Conservation (phyloP, 75 land plant species). For the Sequoia sempervirens region DNA sequence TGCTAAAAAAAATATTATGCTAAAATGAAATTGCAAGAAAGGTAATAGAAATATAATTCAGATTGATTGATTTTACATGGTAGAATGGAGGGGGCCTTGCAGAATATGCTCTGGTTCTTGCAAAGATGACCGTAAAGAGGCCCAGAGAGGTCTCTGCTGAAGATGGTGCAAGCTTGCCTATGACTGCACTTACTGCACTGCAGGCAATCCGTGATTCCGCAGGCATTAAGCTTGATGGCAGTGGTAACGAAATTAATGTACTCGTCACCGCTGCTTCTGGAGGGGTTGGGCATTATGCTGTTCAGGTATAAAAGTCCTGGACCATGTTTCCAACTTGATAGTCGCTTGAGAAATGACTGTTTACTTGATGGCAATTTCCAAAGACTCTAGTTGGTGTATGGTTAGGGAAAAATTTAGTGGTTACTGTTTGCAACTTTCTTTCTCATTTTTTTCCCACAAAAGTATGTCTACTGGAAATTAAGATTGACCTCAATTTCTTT, state of each 20-base stretch:
- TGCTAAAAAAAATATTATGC: neutral
- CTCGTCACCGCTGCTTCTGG: conserved; percentile 55
- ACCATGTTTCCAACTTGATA: neutral
- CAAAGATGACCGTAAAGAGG: conserved; percentile 17
- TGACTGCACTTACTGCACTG: conserved; percentile 33
- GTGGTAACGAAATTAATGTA: conserved; percentile 17
- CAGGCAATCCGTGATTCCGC: conserved; percentile 29
- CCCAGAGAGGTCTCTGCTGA: conserved; percentile 33
- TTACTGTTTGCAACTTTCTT: too few relatives aligned
- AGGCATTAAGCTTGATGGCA: conserved; percentile 40
- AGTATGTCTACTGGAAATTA: too few relatives aligned
- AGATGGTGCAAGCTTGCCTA: conserved; percentile 28
- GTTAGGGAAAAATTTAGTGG: too few relatives aligned
- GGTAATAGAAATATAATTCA: neutral
- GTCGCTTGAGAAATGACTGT: neutral
- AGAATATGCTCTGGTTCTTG: conserved; percentile 34
- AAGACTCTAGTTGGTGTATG: too few relatives aligned
- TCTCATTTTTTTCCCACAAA: too few relatives aligned
- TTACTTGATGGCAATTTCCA: neutral
- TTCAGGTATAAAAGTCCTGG: conserved; percentile 26
- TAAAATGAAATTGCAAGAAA: neutral
- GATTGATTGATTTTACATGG: neutral
- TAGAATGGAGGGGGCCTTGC: conserved; percentile 42
- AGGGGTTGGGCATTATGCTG: conserved; percentile 48
- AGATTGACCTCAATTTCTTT: too few relatives aligned